Evolutionary conservation across 495 filamentous ascomycete genomes (phyloP), one percentile per base, ranked within the genome.

Genomic region (Pseudevernia furfuracea): DNA sequence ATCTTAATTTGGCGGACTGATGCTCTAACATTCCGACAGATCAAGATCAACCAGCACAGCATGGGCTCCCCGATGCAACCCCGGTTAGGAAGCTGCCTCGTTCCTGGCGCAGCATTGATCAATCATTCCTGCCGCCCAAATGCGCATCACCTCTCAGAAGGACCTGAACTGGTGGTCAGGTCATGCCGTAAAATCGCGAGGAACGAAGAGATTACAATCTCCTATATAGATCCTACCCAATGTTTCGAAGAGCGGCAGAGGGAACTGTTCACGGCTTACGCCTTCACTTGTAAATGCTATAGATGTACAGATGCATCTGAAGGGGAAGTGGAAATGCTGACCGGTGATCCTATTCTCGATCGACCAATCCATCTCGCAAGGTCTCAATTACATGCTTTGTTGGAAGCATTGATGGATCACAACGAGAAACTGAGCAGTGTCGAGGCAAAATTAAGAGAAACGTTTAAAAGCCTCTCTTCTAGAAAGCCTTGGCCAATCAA

Each of bases 91-190:
- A 59, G 58, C 23, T 59, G 36, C 41, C 11, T 59, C 12, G 58
- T 59, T 19, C 58, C 58, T 59, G 58, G 17, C 6, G 58, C 58
- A 39, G 58, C 58, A 28, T 4, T 59, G 58, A 59, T 59, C 58
- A 59, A 59, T 34, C 58, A 59, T 17, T 59, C 58, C 23, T 59
- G 58, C 36, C 7, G 12, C 23, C 36, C 36, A 12, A 59, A 59
- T 23, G 28, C 58, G 5, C 58, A 59, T 43, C 58, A 34, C 11
- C 30, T 59, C 12, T 39, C 58, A 17, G 43, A 46, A 46, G 43
- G 43, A 46, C 43, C 43, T 46, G 43, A 46, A 9, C 43, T 46
- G 9, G 43, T 46, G 3, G 43, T 46, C 21, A 46, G 43, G 19
- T 46, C 43, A 21, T 46, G 43, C 43, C 15, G 21, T 2, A n/a